These are phyloP conservation scores for Pseudocercospora fijiensis DNA, from an alignment of 2,329 filamentous ascomycete genomes.

Conservation along the genomic window DNA sequence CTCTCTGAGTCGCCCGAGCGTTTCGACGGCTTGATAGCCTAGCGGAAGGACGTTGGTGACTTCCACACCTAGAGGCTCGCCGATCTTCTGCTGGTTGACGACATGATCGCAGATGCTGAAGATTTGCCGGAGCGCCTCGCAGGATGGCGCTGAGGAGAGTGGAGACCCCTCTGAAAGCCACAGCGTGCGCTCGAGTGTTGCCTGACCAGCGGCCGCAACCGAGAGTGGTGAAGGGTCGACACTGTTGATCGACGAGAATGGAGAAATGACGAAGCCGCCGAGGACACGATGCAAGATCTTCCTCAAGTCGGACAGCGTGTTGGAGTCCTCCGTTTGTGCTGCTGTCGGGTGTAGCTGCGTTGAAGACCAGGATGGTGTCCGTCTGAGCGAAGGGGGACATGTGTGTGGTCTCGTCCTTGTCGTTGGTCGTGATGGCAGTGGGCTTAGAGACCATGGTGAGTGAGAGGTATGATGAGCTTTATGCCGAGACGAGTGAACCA, in stretches of 20 bases:
- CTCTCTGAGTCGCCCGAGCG: slow-evolving; percentile 7
- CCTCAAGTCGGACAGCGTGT: background rate
- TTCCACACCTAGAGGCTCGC: slow-evolving; percentile 8
- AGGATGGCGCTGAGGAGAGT: background rate
- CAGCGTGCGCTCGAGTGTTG: background rate
- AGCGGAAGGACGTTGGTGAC: slow-evolving; percentile 10
- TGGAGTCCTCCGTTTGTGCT: slow-evolving; percentile 12
- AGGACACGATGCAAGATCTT: background rate
- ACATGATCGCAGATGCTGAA: slow-evolving; percentile 18
- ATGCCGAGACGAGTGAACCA: slow-evolving; percentile 4
- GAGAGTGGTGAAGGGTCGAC: background rate
- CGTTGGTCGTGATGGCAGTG: slow-evolving; percentile 22
- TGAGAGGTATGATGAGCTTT: background rate
- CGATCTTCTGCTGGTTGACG: slow-evolving; percentile 4
- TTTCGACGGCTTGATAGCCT: slow-evolving; percentile 8
- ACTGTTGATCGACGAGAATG: slow-evolving; percentile 4
- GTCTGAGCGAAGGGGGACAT: slow-evolving; percentile 16
- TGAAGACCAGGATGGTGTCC: slow-evolving; percentile 15
- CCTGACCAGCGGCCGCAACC: background rate
- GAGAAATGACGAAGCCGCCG: background rate
- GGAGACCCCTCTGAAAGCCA: background rate
- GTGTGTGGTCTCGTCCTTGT: slow-evolving; percentile 9
- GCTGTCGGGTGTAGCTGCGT: slow-evolving; percentile 14
- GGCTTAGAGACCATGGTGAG: slow-evolving; percentile 29
- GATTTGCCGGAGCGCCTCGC: slow-evolving; percentile 16